Percentiles rank a stretch among this genome's conserved stretches.
Evolutionary conservation across 352 stramenopile genomes (phyloP).

Genomic region (Phytophthora pinifolia): DNA sequence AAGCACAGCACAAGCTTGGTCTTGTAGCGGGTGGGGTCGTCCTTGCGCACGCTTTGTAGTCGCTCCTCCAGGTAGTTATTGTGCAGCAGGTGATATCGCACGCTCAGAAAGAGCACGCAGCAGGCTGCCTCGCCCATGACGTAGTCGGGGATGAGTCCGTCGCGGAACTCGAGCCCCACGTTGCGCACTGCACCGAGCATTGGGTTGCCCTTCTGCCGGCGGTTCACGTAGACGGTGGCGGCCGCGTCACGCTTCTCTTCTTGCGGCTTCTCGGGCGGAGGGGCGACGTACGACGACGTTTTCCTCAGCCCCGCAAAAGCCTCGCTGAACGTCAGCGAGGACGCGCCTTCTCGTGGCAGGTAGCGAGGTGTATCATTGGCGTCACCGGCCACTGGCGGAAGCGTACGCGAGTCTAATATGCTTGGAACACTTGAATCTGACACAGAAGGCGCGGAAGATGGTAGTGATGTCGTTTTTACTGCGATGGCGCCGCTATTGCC

Average conservation of each 20-base stretch:
- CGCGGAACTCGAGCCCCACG: slow-evolving; percentile 90
- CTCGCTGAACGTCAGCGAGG: slow-evolving; percentile 45
- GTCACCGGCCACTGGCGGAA: slow-evolving; percentile 8
- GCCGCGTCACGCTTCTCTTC: slow-evolving; percentile 40
- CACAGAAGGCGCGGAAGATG: not conserved
- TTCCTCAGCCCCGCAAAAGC: slow-evolving; percentile 61
- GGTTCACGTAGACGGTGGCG: slow-evolving; percentile 69
- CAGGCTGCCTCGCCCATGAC: slow-evolving; percentile 82
- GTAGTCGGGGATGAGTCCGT: slow-evolving; percentile 94
- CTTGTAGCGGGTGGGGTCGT: slow-evolving; percentile 73
- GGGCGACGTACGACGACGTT: slow-evolving; percentile 55
- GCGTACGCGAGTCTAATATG: slow-evolving; percentile 48
- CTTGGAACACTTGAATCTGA: slow-evolving; percentile 30
- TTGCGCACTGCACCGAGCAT: slow-evolving; percentile 93
- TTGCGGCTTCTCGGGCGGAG: slow-evolving; percentile 4
- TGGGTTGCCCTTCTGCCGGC: slow-evolving; percentile 93
- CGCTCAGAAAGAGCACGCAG: slow-evolving; percentile 92
- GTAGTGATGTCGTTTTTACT: not conserved
- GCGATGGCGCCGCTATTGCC: not conserved
- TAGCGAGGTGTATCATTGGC: slow-evolving; percentile 30
- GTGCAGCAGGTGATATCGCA: slow-evolving; percentile 90
- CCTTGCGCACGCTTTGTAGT: slow-evolving; percentile 87
- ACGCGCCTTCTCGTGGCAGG: slow-evolving; percentile 31
- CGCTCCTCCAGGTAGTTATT: slow-evolving; percentile 91
- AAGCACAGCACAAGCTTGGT: slow-evolving; percentile 93